Evolutionary conservation across 1,284 basidiomycete species (phyloP), one percentile per base, ranked within the genome.

Genomic region (Dichomitus squalens): DNA sequence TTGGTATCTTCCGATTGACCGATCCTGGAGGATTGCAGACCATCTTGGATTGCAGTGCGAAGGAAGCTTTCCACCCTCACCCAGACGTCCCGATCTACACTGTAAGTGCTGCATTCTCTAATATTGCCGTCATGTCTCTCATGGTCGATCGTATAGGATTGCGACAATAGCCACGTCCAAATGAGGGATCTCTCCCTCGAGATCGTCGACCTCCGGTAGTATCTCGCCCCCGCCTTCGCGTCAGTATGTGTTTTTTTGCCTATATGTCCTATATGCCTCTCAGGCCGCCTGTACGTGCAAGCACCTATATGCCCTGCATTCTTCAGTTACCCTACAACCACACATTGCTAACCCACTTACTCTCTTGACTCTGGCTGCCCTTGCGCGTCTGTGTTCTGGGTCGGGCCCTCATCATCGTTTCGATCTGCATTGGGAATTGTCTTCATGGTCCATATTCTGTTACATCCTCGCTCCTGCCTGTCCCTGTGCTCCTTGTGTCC

Each of bases 1-100:
- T 90, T 76, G 91, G 93, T 1, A 90, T 95, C 50, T 95, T 95
- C 74, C 87, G 92, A 12, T 75, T 95, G 4, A 95, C 92, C 1
- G 89, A 94, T 67, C 93, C 94, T 1, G 87, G 84, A 1, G 94
- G 93, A 7, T 71, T 96, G 34, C 76, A 87, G 59, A 84, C 84
- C 0, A 86, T 95, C 23, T 69, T 90, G 27, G 71, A 76, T 2
- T 95, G 93, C 69, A 79, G 73, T 3, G 82, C 78, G 35, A 88
- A 84, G 66, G 88, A 87, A 58, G 83, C 88, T 0, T 95, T 95
- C 71, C 93, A 95, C 70, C 91, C 90, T 0, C 93, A 95, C 73
- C 82, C 88, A 18, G 86, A 88, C 66, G 67, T 85, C 41, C 88
- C 90, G 11, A 90, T 93, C 68, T 93, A 93, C 69, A 92, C 91